A percentile compares a stretch with the other conserved stretches of the same genome.
These are phyloP conservation scores for Diaporthe velutina DNA, from an alignment of 2,329 filamentous ascomycete genomes.

Conservation along the genomic window DNA sequence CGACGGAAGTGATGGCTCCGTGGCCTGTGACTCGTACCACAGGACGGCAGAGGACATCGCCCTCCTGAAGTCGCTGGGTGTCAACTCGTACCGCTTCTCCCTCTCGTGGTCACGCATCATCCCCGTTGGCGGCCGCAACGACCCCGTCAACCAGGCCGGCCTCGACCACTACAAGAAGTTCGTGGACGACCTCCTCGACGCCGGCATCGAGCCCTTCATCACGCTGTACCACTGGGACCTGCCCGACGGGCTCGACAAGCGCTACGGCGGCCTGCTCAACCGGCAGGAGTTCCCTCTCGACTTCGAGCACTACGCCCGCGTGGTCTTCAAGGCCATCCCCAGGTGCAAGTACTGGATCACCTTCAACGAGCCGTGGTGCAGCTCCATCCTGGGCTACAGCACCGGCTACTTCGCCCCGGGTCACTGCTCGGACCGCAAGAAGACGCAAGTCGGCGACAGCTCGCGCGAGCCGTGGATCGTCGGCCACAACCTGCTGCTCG, in stretches of 20 bases:
- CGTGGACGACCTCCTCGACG: slow-evolving; percentile 81
- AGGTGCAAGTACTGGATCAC: slow-evolving; percentile 92
- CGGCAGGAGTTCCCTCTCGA: slow-evolving; percentile 86
- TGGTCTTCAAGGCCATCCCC: slow-evolving; percentile 80
- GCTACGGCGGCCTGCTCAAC: slow-evolving; percentile 86
- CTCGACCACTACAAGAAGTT: slow-evolving; percentile 84
- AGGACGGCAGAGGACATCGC: slow-evolving; percentile 81
- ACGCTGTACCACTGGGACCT: slow-evolving; percentile 93
- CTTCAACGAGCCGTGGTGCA: slow-evolving; percentile 92
- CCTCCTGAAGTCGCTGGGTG: slow-evolving; percentile 80
- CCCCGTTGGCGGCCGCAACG: slow-evolving; percentile 84
- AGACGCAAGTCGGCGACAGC: slow-evolving; percentile 79
- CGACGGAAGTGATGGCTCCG: slow-evolving; percentile 78
- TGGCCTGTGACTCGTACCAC: slow-evolving; percentile 91
- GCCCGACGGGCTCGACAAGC: slow-evolving; percentile 81
- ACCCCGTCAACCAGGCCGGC: slow-evolving; percentile 84
- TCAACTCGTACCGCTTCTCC: slow-evolving; percentile 85
- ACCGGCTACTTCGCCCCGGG: slow-evolving; percentile 85
- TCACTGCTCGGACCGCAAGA: slow-evolving; percentile 80
- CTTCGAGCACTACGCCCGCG: slow-evolving; percentile 82
- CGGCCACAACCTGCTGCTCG: slow-evolving; percentile 83
- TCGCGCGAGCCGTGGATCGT: slow-evolving; percentile 85
- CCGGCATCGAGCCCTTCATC: slow-evolving; percentile 83
- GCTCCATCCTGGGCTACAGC: slow-evolving; percentile 83
- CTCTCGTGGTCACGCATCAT: slow-evolving; percentile 89